These are phyloP conservation scores for Excoecaria cochinchinensis DNA, from an alignment of 345 rosid genomes.

Conservation along the genomic window DNA sequence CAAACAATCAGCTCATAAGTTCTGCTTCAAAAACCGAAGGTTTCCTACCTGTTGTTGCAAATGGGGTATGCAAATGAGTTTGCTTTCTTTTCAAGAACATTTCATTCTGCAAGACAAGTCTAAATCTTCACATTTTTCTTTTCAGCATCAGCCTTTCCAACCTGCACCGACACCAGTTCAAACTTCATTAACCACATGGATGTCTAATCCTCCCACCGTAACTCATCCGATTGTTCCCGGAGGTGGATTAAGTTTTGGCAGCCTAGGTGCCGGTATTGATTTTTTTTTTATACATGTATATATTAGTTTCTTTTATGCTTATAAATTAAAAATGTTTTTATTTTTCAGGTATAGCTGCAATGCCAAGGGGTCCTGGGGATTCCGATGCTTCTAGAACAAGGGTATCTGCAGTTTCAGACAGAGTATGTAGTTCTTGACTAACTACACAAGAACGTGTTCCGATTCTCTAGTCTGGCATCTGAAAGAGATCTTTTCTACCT, in stretches of 20 bases:
- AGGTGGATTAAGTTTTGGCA: slow-evolving; percentile 21
- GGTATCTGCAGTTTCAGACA: slow-evolving; percentile 21
- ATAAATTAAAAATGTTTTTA: not conserved
- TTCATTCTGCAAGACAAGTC: not conserved
- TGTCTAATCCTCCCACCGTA: slow-evolving; percentile 24
- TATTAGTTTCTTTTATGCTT: not conserved
- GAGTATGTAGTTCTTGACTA: slow-evolving; percentile 25
- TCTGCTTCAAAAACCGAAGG: slow-evolving; percentile 32
- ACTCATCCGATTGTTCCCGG: slow-evolving; percentile 24
- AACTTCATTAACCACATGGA: slow-evolving; percentile 30
- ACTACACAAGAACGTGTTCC: not conserved
- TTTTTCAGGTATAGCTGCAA: slow-evolving; percentile 23
- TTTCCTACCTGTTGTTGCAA: slow-evolving; percentile 25
- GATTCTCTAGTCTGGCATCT: not conserved
- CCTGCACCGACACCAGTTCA: slow-evolving; percentile 19
- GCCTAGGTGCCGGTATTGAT: slow-evolving; percentile 23
- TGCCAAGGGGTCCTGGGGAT: slow-evolving; percentile 27
- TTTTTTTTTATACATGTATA: not conserved
- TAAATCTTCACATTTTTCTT: not conserved
- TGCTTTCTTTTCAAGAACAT: not conserved
- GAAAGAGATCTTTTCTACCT: not conserved
- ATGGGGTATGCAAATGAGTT: slow-evolving; percentile 27
- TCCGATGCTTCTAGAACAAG: slow-evolving; percentile 25
- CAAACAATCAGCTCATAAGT: slow-evolving; percentile 24
- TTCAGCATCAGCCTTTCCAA: slow-evolving; percentile 21